These are phyloP conservation scores for Fraxinus americana DNA, from an alignment of 257 asterid genomes.

Conservation along the genomic window DNA sequence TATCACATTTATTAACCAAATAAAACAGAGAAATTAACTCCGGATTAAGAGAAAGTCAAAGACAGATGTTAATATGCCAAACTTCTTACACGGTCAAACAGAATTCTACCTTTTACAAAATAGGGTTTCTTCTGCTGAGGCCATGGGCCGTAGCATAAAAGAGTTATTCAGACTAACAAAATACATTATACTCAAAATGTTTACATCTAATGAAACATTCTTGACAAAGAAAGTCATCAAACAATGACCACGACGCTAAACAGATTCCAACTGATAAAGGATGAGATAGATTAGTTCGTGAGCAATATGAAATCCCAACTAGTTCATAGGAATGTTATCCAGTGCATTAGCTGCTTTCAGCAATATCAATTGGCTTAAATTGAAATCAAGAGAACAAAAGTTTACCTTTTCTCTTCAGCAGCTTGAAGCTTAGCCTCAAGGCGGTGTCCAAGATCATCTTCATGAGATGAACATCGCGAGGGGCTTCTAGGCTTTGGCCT, in stretches of 20 bases:
- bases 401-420: constrained; percentile 89
- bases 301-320: neutral
- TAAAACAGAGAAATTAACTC: neutral
- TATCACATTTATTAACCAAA: neutral
- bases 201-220: neutral
- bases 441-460: constrained; percentile 86
- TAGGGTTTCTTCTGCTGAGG: neutral
- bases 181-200: neutral
- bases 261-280: neutral
- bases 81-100: neutral
- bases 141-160: neutral
- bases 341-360: neutral
- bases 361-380: neutral
- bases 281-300: neutral
- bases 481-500: constrained; percentile 89
- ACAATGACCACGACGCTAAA: neutral
- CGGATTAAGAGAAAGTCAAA: neutral
- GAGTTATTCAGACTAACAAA: neutral
- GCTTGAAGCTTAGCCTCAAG: constrained; percentile 98
- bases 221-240: constrained; percentile 1
- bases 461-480: constrained; percentile 59
- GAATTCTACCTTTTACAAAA: neutral
- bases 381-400: constrained; percentile 2
- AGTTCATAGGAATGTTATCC: neutral
- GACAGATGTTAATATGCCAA: neutral